A percentile compares a stretch with the other conserved stretches of the same genome.
These are phyloP conservation scores for Pseudogymnoascus sp. DNA, from an alignment of 2,329 filamentous ascomycete genomes.

Conservation along the genomic window DNA sequence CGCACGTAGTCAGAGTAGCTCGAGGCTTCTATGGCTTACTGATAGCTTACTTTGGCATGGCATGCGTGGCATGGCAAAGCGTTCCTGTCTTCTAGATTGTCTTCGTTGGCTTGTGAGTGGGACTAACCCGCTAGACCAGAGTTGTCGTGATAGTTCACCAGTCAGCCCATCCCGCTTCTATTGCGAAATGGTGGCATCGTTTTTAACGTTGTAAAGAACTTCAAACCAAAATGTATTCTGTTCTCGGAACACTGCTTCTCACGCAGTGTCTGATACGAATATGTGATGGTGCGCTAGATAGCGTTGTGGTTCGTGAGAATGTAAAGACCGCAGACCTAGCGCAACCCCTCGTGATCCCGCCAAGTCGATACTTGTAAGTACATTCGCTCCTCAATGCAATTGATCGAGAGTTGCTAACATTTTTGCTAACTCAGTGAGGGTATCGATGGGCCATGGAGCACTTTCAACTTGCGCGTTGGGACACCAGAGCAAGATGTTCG, in stretches of 20 bases:
- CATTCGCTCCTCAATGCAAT: not conserved
- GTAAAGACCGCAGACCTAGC: not conserved
- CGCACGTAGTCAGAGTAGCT: not conserved
- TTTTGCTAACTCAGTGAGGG: constrained; percentile 26
- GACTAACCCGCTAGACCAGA: not conserved
- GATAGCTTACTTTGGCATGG: not conserved
- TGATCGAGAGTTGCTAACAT: not conserved
- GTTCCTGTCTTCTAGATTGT: not conserved
- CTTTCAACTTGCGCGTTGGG: constrained; percentile 33
- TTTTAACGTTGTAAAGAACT: not conserved
- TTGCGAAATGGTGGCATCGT: not conserved
- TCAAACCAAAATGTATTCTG: not conserved
- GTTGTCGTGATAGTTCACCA: not conserved
- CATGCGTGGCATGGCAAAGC: not conserved
- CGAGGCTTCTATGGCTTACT: not conserved
- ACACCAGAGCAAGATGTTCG: constrained; percentile 31
- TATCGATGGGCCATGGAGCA: constrained; percentile 37
- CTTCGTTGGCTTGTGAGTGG: not conserved
- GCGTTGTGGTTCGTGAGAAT: not conserved
- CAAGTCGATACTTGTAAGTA: constrained; percentile 34
- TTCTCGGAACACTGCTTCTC: not conserved
- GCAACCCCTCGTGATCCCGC: constrained; percentile 26
- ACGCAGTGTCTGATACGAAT: not conserved
- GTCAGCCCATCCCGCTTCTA: not conserved
- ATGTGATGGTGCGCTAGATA: not conserved